phyloP scores from a whole-genome alignment of 1,284 basidiomycete genomes.

The Sparassis latifolia region DNA sequence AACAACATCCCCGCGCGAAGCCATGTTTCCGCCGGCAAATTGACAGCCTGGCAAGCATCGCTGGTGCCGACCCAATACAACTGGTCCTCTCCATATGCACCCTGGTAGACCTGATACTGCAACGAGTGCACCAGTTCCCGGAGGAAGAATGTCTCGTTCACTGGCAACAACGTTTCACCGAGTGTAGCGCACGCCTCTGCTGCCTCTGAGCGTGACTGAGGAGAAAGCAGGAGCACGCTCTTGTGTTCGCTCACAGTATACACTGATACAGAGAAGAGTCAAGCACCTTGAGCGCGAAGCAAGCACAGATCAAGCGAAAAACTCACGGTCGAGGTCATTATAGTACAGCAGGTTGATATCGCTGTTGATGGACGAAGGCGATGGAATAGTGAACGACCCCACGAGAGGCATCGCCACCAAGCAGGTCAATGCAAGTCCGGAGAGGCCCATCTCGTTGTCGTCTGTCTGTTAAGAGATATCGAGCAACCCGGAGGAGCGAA shows the following conservation, averaged over 20 bases:
- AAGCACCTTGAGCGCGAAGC: neutral
- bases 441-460: neutral
- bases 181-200: constrained; percentile 16
- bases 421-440: constrained; percentile 1
- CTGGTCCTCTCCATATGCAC: constrained; percentile 13
- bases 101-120: constrained; percentile 20
- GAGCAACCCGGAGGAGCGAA: too few relatives aligned
- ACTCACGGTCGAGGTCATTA: constrained; percentile 23
- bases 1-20: constrained; percentile 38
- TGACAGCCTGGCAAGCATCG: constrained; percentile 18
- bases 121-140: constrained; percentile 20
- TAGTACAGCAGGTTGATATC: constrained; percentile 21
- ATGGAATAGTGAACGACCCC: constrained; percentile 8
- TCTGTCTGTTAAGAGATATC: too few relatives aligned
- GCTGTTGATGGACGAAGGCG: constrained; percentile 11
- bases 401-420: constrained; percentile 5
- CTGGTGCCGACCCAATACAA: constrained; percentile 23
- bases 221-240: constrained; percentile 19
- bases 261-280: constrained; percentile 6
- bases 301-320: too few relatives aligned
- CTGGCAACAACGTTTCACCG: constrained; percentile 21
- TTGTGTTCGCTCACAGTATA: constrained; percentile 14
- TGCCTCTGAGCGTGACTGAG: constrained; percentile 13
- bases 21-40: constrained; percentile 29
- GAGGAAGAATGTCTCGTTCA: constrained; percentile 20